phyloP scores from a whole-genome alignment of 768 basidiomycete genomes.

The Pleurotus citrinopileatus region DNA sequence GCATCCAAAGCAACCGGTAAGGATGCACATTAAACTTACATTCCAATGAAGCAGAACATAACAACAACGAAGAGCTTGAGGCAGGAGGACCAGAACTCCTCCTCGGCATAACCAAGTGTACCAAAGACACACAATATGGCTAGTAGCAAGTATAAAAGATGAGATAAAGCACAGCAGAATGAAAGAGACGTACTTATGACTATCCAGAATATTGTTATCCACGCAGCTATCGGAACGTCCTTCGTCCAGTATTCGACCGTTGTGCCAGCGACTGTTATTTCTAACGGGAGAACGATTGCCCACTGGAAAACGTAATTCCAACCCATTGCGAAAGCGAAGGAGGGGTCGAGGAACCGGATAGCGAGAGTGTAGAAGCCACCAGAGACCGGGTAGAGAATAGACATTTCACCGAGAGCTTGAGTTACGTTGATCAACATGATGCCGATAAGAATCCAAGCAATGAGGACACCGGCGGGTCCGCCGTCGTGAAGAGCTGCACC shows the following conservation, averaged over 20 bases:
- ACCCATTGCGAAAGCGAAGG: constrained; percentile 47
- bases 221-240: constrained; percentile 36
- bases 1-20: background rate
- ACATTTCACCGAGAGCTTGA: constrained; percentile 51
- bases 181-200: constrained; percentile 29
- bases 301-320: constrained; percentile 50
- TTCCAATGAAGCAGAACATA: constrained; percentile 44
- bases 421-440: constrained; percentile 48
- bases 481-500: constrained; percentile 36
- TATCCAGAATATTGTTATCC: constrained; percentile 44
- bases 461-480: constrained; percentile 41
- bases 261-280: constrained; percentile 44
- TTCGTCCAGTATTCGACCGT: constrained; percentile 44
- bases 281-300: constrained; percentile 41
- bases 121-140: constrained; percentile 40
- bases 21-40: constrained; percentile 25
- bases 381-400: constrained; percentile 45
- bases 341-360: constrained; percentile 43
- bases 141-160: constrained; percentile 13
- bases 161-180: background rate
- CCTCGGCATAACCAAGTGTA: constrained; percentile 45
- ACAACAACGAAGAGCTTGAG: constrained; percentile 43
- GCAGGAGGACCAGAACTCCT: constrained; percentile 48
- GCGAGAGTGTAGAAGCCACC: constrained; percentile 48
- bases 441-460: constrained; percentile 44